A percentile compares a stretch with the other conserved stretches of the same genome.
These are phyloP conservation scores for Pulveroboletus ravenelii DNA, from an alignment of 768 basidiomycete genomes.

Conservation along the genomic window DNA sequence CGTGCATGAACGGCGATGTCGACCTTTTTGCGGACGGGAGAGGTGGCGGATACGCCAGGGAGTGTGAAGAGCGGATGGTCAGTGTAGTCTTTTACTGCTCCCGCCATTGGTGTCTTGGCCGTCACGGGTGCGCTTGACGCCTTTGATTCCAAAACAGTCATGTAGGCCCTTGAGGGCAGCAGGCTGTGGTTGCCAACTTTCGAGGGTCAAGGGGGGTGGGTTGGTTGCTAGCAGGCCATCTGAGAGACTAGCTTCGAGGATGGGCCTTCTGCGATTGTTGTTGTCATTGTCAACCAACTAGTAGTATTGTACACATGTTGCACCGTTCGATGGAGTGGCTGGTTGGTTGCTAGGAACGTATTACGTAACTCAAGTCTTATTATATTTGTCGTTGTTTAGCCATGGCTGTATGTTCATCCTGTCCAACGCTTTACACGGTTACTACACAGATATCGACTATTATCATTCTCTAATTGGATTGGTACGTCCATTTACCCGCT, in stretches of 20 bases:
- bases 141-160: constrained; percentile 4
- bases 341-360: too few relatives aligned
- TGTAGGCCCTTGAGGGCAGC: constrained; percentile 21
- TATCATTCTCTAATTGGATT: background rate
- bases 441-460: background rate
- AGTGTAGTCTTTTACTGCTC: constrained; percentile 20
- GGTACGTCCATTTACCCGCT: background rate
- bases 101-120: constrained; percentile 8
- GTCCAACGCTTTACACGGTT: background rate
- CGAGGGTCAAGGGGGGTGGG: too few relatives aligned
- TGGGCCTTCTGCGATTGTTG: too few relatives aligned
- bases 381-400: background rate
- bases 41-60: constrained; percentile 60
- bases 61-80: constrained; percentile 53
- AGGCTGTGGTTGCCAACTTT: constrained; percentile 9
- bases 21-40: too few relatives aligned
- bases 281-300: too few relatives aligned
- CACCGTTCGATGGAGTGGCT: too few relatives aligned
- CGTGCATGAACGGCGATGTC: constrained; percentile 54
- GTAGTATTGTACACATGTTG: too few relatives aligned
- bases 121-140: constrained; percentile 24
- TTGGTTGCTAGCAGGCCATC: too few relatives aligned
- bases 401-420: background rate
- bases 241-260: too few relatives aligned
- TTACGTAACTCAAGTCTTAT: too few relatives aligned